Evolutionary conservation across 2,329 filamentous ascomycete species (phyloP).

Genomic region (Cladosporium colombiae): DNA sequence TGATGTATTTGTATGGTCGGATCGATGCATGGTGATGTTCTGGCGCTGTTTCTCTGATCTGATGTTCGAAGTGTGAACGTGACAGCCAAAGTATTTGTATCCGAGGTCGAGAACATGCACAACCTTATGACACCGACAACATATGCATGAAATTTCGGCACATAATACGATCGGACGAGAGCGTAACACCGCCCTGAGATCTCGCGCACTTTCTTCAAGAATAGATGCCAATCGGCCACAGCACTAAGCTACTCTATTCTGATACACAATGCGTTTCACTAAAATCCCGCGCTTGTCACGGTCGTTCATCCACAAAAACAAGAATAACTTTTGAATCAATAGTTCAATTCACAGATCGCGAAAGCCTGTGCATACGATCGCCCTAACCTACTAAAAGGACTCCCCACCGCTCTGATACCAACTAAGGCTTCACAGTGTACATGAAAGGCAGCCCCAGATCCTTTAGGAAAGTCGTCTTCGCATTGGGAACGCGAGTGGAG

Average conservation of each 20-base stretch:
- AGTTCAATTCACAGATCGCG: neutral
- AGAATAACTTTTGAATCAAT: neutral
- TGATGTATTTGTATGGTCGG: neutral
- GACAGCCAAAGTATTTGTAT: neutral
- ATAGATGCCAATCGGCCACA: neutral
- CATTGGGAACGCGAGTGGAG: constrained; percentile 22
- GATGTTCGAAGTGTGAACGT: neutral
- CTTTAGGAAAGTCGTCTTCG: constrained; percentile 24
- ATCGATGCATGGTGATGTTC: neutral
- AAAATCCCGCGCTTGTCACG: neutral
- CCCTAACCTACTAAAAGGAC: neutral
- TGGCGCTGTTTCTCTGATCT: neutral
- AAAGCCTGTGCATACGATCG: neutral
- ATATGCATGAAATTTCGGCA: neutral
- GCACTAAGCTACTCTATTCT: neutral
- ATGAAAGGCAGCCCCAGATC: constrained; percentile 24
- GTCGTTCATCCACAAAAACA: neutral
- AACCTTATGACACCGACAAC: neutral
- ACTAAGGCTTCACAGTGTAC: constrained; percentile 16
- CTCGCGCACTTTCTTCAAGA: neutral
- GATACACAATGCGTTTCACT: neutral
- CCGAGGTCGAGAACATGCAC: neutral
- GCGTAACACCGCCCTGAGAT: neutral
- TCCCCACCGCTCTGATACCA: neutral
- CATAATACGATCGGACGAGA: neutral